Evolutionary conservation across 192 early-diverging fungal genomes (phyloP).

Genomic region (Mortierella antarctica): DNA sequence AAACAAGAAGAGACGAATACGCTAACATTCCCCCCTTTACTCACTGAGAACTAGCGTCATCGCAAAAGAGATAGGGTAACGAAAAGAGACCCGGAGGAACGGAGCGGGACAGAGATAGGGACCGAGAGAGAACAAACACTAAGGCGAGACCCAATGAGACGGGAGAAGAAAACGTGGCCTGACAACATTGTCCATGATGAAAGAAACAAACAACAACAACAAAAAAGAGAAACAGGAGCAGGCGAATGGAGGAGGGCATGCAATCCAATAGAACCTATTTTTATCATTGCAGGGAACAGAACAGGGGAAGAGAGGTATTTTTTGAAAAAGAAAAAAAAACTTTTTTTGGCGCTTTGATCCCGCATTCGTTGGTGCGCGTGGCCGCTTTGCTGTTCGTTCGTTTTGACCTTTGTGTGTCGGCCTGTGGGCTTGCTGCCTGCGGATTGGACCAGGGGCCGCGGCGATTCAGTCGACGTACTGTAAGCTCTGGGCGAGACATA

Average conservation of each 20-base stretch:
- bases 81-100: no score
- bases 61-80: no score
- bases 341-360: conserved; percentile 1
- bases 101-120: neutral
- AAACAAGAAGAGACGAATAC: no score
- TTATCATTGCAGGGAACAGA: no score
- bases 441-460: no score
- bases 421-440: neutral
- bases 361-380: conserved; percentile 8
- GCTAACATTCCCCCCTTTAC: no score
- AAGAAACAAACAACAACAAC: neutral
- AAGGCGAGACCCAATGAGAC: conserved; percentile 22
- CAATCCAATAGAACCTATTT: no score
- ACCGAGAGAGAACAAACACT: neutral
- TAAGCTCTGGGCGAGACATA: no score
- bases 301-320: neutral
- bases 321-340: neutral
- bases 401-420: neutral
- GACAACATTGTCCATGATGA: neutral
- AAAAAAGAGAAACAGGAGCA: no score
- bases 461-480: no score
- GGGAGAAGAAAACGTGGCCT: conserved; percentile 9
- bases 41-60: no score
- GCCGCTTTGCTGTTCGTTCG: conserved; percentile 9
- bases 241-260: no score